phyloP scores from a whole-genome alignment of 352 stramenopile genomes.

The Peronospora farinosa region DNA sequence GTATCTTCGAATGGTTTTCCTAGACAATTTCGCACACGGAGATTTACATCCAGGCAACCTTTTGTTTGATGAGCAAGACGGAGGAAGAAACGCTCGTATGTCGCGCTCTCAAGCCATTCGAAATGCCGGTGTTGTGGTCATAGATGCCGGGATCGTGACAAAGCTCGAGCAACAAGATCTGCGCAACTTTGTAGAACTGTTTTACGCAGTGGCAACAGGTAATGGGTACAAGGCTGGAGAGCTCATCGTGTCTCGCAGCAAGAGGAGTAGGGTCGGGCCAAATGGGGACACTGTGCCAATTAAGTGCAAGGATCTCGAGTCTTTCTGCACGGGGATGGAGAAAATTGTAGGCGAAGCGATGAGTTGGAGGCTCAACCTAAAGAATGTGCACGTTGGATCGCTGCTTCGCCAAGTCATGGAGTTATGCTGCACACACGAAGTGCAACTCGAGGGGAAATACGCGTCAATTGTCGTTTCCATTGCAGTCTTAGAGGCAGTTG shows the following conservation, averaged over 20 bases:
- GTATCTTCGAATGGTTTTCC: conserved; percentile 93
- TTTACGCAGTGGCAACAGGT: conserved; percentile 73
- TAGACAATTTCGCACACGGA: conserved; percentile 92
- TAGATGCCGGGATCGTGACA: conserved; percentile 84
- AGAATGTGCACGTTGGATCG: conserved; percentile 71
- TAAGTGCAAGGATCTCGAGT: conserved; percentile 67
- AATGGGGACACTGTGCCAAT: conserved; percentile 21
- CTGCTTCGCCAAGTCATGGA: conserved; percentile 77
- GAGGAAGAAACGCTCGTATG: conserved; percentile 3
- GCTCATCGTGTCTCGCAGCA: conserved; percentile 67
- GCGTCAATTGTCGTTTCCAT: conserved; percentile 92
- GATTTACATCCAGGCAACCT: conserved; percentile 92
- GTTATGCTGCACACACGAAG: conserved; percentile 88
- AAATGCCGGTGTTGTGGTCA: conserved; percentile 52
- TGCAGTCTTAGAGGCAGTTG: conserved; percentile 91
- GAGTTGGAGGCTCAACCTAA: conserved; percentile 53
- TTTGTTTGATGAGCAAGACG: conserved; percentile 51
- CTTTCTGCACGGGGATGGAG: conserved; percentile 69
- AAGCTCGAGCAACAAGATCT: conserved; percentile 69
- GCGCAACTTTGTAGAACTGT: conserved; percentile 82
- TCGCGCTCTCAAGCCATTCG: conserved; percentile 24
- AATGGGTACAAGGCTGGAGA: conserved; percentile 75
- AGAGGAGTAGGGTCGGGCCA: conserved; percentile 25
- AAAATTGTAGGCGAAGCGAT: conserved; percentile 62
- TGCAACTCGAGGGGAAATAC: conserved; percentile 92